A percentile compares a stretch with the other conserved stretches of the same genome.
Evolutionary conservation across 75 land plant genomes (phyloP).

Genomic region (Sequoia sempervirens): DNA sequence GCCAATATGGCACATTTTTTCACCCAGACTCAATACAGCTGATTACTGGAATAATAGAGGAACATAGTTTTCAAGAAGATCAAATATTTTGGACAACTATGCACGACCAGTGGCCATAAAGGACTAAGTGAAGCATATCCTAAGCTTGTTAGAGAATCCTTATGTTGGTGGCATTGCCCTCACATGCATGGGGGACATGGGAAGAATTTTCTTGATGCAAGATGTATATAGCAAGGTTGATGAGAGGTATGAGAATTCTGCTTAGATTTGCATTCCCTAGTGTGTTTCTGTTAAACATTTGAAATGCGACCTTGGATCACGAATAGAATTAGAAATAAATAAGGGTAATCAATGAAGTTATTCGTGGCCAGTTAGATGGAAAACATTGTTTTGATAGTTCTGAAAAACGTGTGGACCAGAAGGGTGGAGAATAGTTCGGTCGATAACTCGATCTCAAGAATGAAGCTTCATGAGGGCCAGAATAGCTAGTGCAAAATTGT

Average conservation of each 20-base stretch:
- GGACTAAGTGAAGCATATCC: background rate
- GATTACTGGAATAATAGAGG: background rate
- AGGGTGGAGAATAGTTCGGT: background rate
- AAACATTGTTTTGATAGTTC: slow-evolving; percentile 23
- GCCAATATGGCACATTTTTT: no score
- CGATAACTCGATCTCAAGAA: background rate
- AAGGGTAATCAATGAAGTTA: background rate
- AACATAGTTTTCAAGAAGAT: background rate
- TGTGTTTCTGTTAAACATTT: background rate
- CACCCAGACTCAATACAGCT: no score
- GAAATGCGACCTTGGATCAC: background rate
- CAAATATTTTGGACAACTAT: background rate
- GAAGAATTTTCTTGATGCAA: background rate
- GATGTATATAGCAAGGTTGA: background rate
- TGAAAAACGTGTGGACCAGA: slow-evolving; percentile 30
- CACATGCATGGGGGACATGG: background rate
- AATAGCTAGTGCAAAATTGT: slow-evolving; percentile 12
- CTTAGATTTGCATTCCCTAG: background rate
- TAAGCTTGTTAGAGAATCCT: background rate
- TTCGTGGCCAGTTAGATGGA: slow-evolving; percentile 4
- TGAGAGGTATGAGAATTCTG: background rate
- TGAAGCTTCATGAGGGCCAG: background rate
- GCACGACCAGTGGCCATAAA: background rate
- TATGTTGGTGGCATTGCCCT: background rate
- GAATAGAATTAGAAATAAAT: background rate